Evolutionary conservation across 164 flowering plant species (phyloP), one percentile per base, ranked within the genome.

Genomic region (Cinnamomum chago): DNA sequence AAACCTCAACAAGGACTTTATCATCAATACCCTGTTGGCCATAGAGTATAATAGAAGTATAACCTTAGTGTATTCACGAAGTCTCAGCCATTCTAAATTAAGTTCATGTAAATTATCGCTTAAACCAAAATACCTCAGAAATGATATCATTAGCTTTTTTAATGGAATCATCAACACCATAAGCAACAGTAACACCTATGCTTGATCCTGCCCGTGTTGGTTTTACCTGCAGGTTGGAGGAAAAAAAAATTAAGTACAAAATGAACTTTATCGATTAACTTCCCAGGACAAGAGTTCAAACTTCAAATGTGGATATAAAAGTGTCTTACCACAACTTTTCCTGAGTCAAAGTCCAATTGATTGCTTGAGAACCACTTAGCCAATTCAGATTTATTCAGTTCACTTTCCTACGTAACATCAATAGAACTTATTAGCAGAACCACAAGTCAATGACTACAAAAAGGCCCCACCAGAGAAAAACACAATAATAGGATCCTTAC

Each of bases 201-300:
- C 97, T 94, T 75, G 98, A 94, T 70, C 97, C 95, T 55, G 93
- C 94, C 82, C 89, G 84, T 62, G 94, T 82, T 74, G 96, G 97
- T 82, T 94, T 94, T 68, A 94, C 97, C 98, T 94, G 82, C 50
- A 77, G 20, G 6, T 23, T 47, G 50, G 55, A 10, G 68, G n/a
- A n/a, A n/a, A n/a, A n/a, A n/a, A n/a, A n/a, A n/a, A n/a, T n/a
- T n/a, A n/a, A n/a, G 64, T 62, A 64, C 72, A 23, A 27, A 67
- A 68, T 4, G 73, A 23, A 24, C 60, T 33, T 69, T n/a, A 74
- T 13, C 25, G 30, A 79, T 51, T 24, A 35, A 28, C 5, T 52
- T 15, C 3, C 68, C 1, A 11, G 17, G 14, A 28, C 2, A 30
- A 58, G 5, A 3, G 3, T 65, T 50, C 22, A 68, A 71, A 50